Evolutionary conservation across 2,329 filamentous ascomycete species (phyloP), one percentile per base, ranked within the genome.

Genomic region (Xylariaceae sp.): DNA sequence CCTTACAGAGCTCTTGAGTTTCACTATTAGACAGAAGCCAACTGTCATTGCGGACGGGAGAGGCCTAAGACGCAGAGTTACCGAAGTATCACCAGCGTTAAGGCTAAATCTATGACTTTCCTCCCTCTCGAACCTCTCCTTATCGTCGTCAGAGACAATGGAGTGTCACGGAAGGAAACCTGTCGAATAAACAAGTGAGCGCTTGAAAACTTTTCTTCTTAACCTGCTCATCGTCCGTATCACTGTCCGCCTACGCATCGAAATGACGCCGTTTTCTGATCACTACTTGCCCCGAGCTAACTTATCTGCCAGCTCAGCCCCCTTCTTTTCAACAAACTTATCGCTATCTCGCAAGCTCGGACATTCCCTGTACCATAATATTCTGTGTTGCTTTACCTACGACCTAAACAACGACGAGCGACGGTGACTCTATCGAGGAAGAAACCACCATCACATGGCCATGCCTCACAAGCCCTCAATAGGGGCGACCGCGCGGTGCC

Each of bases 401-500:
- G 35, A 8, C 29, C 12, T n/a, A 31, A 30, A 19, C 19, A 19
- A 19, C 19, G 19, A 19, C 19, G 19, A 19, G 19, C 19, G 19
- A 19, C 19, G 19, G 19, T 19, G 19, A 19, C 19, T 19, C 19
- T 2, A 19, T 19, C 19, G 19, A 19, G 19, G 19, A 19, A 19
- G 19, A 19, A 19, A 19, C 6, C 27, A 7, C 39, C 7, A 8
- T 30, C 45, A 47, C 4, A 31, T 30, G 40, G 42, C 8, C 26
- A 53, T 55, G 52, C 30, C 43, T 0, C 56, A 57, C 26, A 37
- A 47, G 19, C 31, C 12, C 19, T 12, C 59, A 26, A 40, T 55
- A 40, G 58, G 60, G 39, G 49, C 47, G 11, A 50, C 51, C 5
- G 50, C 56, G n/a, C 51, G 52, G 2, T 49, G 40, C 3, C 45